Percentiles rank a stretch among this genome's conserved stretches.
Evolutionary conservation across 768 basidiomycete species (phyloP).

Genomic region (Russula dissimulans): DNA sequence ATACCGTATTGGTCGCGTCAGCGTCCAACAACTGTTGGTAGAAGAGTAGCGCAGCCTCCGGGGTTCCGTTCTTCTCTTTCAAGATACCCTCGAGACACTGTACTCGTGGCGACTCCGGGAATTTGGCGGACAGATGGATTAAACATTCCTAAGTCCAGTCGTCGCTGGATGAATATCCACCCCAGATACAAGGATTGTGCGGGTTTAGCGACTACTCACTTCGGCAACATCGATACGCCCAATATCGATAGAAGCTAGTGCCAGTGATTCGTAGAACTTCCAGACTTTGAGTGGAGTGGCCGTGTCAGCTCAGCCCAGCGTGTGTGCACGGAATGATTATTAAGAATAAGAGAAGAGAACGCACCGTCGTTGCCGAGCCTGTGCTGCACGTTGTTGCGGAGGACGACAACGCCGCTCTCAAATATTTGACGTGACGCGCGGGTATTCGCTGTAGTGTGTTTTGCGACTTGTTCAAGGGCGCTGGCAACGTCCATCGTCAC

Average conservation of each 20-base stretch:
- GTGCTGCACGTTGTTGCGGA: conserved; percentile 24
- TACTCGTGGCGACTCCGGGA: conserved; percentile 73
- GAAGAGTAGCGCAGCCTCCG: conserved; percentile 48
- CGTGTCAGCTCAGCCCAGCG: neutral
- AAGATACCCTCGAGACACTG: conserved; percentile 70
- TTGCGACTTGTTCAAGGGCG: conserved; percentile 29
- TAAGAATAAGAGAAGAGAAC: neutral
- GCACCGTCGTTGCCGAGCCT: conserved; percentile 28
- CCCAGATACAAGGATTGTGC: neutral
- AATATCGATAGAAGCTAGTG: conserved; percentile 67
- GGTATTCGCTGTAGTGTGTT: conserved; percentile 26
- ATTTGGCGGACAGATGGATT: conserved; percentile 49
- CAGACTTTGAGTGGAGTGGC: conserved; percentile 41
- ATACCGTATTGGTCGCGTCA: conserved; percentile 63
- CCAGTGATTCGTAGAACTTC: conserved; percentile 74
- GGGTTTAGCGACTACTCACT: conserved; percentile 36
- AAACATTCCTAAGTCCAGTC: conserved; percentile 44
- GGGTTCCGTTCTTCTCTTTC: conserved; percentile 57
- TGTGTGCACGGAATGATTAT: neutral
- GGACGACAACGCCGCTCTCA: conserved; percentile 25
- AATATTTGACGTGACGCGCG: conserved; percentile 30
- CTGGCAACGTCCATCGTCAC: conserved; percentile 25
- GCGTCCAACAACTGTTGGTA: conserved; percentile 53
- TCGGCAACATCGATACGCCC: conserved; percentile 66
- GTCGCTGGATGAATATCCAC: neutral